Conservation (phyloP, 2,329 filamentous ascomycete genomes). For the Colletotrichum chlorophyti region DNA sequence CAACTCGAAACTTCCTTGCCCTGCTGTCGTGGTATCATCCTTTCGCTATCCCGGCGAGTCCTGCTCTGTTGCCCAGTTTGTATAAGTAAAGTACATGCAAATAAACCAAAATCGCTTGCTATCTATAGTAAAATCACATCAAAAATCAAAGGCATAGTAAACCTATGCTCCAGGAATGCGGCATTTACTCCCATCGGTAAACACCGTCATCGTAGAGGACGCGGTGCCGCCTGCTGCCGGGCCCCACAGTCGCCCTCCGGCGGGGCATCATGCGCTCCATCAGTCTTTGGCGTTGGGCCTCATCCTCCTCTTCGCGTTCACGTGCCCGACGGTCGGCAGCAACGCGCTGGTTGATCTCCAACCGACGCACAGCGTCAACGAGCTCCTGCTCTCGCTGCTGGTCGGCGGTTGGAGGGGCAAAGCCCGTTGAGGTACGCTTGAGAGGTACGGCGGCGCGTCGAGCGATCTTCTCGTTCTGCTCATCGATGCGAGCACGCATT, state of each 20-base stretch:
- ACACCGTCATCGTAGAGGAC: conserved; percentile 46
- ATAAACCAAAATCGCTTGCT: conserved; percentile 13
- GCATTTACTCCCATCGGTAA: conserved; percentile 47
- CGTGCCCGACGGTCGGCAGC: conserved; percentile 34
- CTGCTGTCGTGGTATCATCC: conserved; percentile 19
- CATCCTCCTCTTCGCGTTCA: conserved; percentile 41
- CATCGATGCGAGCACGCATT: conserved; percentile 43
- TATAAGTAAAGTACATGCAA: background rate
- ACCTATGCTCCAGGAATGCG: no score
- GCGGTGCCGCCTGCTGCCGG: conserved; percentile 42
- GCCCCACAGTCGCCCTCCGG: conserved; percentile 44
- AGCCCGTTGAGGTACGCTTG: conserved; percentile 21
- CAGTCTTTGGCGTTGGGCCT: conserved; percentile 47
- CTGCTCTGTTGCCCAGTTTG: background rate
- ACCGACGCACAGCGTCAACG: conserved; percentile 38
- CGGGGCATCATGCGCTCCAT: conserved; percentile 48
- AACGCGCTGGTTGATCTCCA: conserved; percentile 38
- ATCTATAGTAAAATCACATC: background rate
- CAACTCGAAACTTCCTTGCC: background rate
- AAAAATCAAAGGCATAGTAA: conserved; percentile 8
- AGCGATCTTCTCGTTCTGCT: conserved; percentile 50
- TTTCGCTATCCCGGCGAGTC: background rate
- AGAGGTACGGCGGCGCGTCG: conserved; percentile 42
- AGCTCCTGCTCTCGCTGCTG: conserved; percentile 40
- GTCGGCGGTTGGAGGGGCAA: conserved; percentile 5